These are phyloP conservation scores for Umbilicus rupestris DNA, from an alignment of 164 flowering plant species.

Conservation along the genomic window DNA sequence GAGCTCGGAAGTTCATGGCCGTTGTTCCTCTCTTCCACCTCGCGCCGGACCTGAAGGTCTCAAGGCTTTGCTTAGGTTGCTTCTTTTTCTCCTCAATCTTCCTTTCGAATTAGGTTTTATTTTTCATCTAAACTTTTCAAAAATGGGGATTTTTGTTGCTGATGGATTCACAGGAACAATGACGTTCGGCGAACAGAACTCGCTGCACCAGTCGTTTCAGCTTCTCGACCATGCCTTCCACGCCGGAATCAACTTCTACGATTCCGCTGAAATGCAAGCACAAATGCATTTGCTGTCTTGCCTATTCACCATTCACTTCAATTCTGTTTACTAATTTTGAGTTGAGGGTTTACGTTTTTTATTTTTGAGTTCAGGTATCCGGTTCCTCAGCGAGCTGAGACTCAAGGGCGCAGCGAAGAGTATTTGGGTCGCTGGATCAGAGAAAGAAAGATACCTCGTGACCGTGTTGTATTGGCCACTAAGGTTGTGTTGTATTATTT, in stretches of 20 bases:
- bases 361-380: constrained; percentile 47
- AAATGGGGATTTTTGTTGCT: not conserved
- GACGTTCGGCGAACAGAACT: constrained; percentile 86
- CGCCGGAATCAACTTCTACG: constrained; percentile 76
- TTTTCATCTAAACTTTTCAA: not conserved
- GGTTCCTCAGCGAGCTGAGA: constrained; percentile 72
- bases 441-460: constrained; percentile 41
- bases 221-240: constrained; percentile 63
- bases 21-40: constrained; percentile 56
- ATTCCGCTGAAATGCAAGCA: constrained; percentile 75
- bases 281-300: not conserved
- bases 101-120: not conserved
- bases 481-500: constrained; percentile 32
- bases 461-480: constrained; percentile 57
- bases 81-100: constrained; percentile 5
- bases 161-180: constrained; percentile 58
- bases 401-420: constrained; percentile 83
- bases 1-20: not conserved
- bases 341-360: not conserved
- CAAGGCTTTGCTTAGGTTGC: constrained; percentile 67
- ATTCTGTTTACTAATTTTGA: too few species aligned
- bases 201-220: constrained; percentile 47
- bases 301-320: too few species aligned
- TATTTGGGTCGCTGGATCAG: constrained; percentile 70
- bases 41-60: constrained; percentile 52